These are phyloP conservation scores for Leishmania amazonensis DNA, from an alignment of 208 protist species.

Conservation along the genomic window DNA sequence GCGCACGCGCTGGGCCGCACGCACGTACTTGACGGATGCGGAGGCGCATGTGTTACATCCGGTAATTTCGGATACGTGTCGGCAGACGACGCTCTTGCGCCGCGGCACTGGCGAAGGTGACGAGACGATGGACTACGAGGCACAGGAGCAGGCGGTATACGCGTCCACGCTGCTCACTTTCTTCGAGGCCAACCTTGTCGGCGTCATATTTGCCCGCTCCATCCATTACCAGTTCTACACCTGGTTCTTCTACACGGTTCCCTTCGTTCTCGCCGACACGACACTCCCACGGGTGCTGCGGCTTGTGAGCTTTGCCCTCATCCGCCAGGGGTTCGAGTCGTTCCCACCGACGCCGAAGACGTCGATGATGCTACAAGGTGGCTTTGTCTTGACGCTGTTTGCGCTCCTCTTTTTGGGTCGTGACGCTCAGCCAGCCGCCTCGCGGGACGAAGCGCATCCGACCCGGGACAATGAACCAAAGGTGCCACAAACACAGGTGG, in stretches of 20 bases:
- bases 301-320: conserved; percentile 36
- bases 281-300: conserved; percentile 37
- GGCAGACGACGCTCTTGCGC: not conserved
- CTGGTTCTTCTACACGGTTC: conserved; percentile 92
- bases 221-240: conserved; percentile 96
- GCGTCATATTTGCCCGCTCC: conserved; percentile 80
- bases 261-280: conserved; percentile 64
- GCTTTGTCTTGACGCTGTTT: conserved; percentile 42
- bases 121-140: conserved; percentile 12
- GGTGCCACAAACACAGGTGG: not conserved
- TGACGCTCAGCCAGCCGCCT: conserved; percentile 4
- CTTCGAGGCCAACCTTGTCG: conserved; percentile 92
- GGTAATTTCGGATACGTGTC: conserved; percentile 13
- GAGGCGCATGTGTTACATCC: conserved; percentile 18
- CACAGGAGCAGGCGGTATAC: conserved; percentile 18
- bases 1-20: conserved; percentile 51
- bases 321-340: conserved; percentile 62
- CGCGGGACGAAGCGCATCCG: not conserved
- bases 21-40: conserved; percentile 27
- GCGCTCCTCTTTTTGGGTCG: conserved; percentile 48
- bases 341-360: conserved; percentile 63
- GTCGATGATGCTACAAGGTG: conserved; percentile 46
- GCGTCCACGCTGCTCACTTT: conserved; percentile 67
- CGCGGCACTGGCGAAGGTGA: not conserved
- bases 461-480: not conserved